These are phyloP conservation scores for Aspergillus baeticus DNA, from an alignment of 495 filamentous ascomycete species.

Conservation along the genomic window DNA sequence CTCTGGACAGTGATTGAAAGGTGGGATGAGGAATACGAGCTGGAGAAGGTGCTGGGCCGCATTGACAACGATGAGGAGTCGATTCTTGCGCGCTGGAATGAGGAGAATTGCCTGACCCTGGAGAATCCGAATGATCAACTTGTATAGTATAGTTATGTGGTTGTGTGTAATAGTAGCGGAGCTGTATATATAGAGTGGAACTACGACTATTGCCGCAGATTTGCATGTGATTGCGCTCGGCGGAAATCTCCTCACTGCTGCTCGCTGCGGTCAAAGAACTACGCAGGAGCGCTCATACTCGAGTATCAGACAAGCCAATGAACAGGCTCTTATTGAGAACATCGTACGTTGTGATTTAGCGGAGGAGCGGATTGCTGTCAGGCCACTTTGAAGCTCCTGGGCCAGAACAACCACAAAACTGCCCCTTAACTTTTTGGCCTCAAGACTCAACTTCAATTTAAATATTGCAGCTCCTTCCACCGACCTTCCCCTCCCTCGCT, in stretches of 20 bases:
- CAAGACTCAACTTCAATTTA: no score
- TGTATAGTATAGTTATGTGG: neutral
- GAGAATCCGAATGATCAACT: neutral
- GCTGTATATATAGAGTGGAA: conserved; percentile 9
- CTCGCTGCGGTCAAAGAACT: neutral
- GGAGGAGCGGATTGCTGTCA: conserved; percentile 4
- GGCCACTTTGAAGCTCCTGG: conserved; percentile 6
- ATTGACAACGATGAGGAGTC: conserved; percentile 14
- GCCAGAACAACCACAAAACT: neutral
- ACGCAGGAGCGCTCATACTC: neutral
- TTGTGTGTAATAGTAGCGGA: neutral
- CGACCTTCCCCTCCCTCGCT: neutral
- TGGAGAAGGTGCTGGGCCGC: conserved; percentile 21
- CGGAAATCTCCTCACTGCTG: neutral
- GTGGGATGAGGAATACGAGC: conserved; percentile 36
- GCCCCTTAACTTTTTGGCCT: conserved; percentile 1
- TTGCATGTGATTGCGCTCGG: conserved; percentile 15
- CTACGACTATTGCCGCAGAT: neutral
- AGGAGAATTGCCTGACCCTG: conserved; percentile 4
- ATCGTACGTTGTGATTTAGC: conserved; percentile 12
- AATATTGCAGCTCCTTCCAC: neutral
- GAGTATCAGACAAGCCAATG: neutral
- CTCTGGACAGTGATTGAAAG: conserved; percentile 10
- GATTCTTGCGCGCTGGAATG: conserved; percentile 17
- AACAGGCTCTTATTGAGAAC: neutral